Evolutionary conservation across 2,329 filamentous ascomycete genomes (phyloP).

Genomic region (Pseudogymnoascus sp.): DNA sequence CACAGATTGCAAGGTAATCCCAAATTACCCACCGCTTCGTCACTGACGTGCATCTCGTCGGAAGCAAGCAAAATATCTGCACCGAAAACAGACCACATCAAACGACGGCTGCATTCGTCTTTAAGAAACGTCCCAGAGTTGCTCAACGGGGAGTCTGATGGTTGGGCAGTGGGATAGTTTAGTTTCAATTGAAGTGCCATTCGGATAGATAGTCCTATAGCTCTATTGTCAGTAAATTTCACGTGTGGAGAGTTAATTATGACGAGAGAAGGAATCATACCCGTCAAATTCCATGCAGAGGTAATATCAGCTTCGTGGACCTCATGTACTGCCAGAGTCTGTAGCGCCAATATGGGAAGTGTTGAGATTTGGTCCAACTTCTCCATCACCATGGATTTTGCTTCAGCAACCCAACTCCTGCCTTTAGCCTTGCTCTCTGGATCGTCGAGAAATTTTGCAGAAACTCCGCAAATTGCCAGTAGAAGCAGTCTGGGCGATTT

Average conservation of each 20-base stretch:
- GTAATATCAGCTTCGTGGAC: conserved; percentile 11
- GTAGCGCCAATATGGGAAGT: neutral
- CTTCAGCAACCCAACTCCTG: conserved; percentile 9
- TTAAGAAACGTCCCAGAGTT: conserved; percentile 2
- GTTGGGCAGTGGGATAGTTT: neutral
- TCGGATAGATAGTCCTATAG: conserved; percentile 10
- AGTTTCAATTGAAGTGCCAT: conserved; percentile 11
- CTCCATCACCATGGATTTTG: conserved; percentile 1
- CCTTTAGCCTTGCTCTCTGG: neutral
- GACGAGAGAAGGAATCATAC: neutral
- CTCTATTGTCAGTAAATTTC: neutral
- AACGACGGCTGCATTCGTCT: conserved; percentile 9
- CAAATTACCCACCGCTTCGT: neutral
- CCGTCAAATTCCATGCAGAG: conserved; percentile 12
- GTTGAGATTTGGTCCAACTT: conserved; percentile 6
- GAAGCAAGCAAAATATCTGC: conserved; percentile 10
- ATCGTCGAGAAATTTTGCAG: conserved; percentile 11
- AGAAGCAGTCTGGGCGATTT: neutral
- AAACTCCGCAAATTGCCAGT: conserved; percentile 6
- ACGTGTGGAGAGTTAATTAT: neutral
- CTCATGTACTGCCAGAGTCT: conserved; percentile 2
- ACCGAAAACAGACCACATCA: conserved; percentile 11
- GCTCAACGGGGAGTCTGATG: neutral
- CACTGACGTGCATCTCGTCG: conserved; percentile 11
- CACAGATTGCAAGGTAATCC: conserved; percentile 11